These are phyloP conservation scores for Yamadazyma akitaensis DNA, from an alignment of 805 yeast species.

Conservation along the genomic window DNA sequence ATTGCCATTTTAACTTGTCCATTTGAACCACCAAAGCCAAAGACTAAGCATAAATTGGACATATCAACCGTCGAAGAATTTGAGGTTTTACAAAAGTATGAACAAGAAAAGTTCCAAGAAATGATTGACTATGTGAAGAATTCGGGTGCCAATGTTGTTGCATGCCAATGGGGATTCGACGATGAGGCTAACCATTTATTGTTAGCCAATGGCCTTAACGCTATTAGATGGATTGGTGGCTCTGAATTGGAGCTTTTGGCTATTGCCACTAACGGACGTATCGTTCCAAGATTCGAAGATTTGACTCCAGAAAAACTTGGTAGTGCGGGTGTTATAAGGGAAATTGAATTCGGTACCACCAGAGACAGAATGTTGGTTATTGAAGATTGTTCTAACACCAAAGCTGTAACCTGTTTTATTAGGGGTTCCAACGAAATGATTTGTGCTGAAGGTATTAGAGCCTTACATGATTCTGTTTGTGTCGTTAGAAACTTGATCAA, in stretches of 20 bases:
- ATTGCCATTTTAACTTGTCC: slow-evolving; percentile 97
- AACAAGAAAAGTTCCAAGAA: slow-evolving; percentile 82
- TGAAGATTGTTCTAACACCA: slow-evolving; percentile 81
- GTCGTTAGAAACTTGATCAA: slow-evolving; percentile 93
- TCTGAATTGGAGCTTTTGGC: slow-evolving; percentile 94
- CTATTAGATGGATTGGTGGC: slow-evolving; percentile 99
- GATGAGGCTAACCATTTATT: slow-evolving; percentile 96
- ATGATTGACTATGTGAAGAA: slow-evolving; percentile 86
- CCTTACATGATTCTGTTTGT: slow-evolving; percentile 93
- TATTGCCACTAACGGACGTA: slow-evolving; percentile 95
- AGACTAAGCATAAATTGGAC: slow-evolving; percentile 95
- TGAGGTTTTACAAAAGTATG: slow-evolving; percentile 84
- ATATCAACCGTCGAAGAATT: slow-evolving; percentile 93
- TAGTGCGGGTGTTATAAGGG: slow-evolving; percentile 77
- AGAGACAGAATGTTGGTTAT: slow-evolving; percentile 93
- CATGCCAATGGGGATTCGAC: slow-evolving; percentile 99
- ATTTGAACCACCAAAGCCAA: slow-evolving; percentile 99
- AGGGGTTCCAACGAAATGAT: slow-evolving; percentile 98
- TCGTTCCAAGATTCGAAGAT: slow-evolving; percentile 96
- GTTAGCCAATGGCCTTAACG: slow-evolving; percentile 84
- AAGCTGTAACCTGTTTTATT: slow-evolving; percentile 88
- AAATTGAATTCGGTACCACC: slow-evolving; percentile 93
- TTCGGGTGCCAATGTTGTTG: slow-evolving; percentile 92
- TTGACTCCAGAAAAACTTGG: slow-evolving; percentile 80
- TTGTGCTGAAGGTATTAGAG: slow-evolving; percentile 94